phyloP scores from a whole-genome alignment of 2,329 filamentous ascomycete species.

The Ophiocordyceps unilateralis region DNA sequence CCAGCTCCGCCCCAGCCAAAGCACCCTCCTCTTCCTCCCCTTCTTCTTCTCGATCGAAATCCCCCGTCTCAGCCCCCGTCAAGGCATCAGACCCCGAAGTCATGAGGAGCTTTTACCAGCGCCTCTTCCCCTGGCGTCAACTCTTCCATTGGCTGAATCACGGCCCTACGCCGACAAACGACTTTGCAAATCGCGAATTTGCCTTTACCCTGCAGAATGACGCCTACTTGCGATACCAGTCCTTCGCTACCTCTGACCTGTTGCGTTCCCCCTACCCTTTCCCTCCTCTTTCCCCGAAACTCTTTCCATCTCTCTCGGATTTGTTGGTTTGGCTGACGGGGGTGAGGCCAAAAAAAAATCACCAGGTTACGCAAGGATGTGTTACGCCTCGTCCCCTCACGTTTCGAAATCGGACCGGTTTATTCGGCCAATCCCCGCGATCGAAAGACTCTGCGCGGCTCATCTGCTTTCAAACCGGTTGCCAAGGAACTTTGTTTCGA shows the following conservation, averaged over 20 bases:
- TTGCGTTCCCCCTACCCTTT: slow-evolving; percentile 20
- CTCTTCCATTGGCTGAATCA: slow-evolving; percentile 98
- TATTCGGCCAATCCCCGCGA: slow-evolving; percentile 90
- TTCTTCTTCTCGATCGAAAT: slow-evolving; percentile 10
- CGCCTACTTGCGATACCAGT: slow-evolving; percentile 83
- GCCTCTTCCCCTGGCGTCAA: slow-evolving; percentile 84
- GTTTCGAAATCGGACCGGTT: slow-evolving; percentile 97
- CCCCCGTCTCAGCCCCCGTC: slow-evolving; percentile 7
- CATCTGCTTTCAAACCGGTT: slow-evolving; percentile 67
- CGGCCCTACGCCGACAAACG: slow-evolving; percentile 64
- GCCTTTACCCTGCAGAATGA: slow-evolving; percentile 90
- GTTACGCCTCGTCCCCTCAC: slow-evolving; percentile 68
- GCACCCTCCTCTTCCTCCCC: slow-evolving; percentile 20
- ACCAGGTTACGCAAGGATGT: slow-evolving; percentile 87
- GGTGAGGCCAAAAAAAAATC: background rate
- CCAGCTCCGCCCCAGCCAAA: slow-evolving; percentile 28
- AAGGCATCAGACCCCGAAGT: slow-evolving; percentile 59
- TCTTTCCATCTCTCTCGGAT: too few relatives aligned
- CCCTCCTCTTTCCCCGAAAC: background rate
- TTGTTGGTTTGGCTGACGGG: background rate
- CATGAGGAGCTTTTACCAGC: slow-evolving; percentile 88
- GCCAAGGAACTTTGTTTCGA: slow-evolving; percentile 95
- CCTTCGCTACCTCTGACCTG: slow-evolving; percentile 35
- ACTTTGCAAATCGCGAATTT: slow-evolving; percentile 90
- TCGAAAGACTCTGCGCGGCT: slow-evolving; percentile 70